Evolutionary conservation across 805 yeast genomes (phyloP).

Genomic region (Clavispora carvajalis): DNA sequence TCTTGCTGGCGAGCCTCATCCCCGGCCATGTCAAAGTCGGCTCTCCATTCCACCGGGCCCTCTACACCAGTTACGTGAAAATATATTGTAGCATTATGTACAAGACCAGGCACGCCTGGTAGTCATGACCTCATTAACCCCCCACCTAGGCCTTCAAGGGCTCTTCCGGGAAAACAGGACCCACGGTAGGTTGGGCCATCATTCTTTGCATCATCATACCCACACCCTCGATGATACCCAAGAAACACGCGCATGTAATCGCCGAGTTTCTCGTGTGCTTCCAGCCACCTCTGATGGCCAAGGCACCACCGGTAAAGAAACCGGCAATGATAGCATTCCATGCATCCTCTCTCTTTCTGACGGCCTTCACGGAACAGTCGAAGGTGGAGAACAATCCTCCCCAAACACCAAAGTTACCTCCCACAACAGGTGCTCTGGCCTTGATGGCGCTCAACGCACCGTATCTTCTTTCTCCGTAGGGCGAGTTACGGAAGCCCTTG

Average conservation of each 20-base stretch:
- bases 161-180: conserved; percentile 43
- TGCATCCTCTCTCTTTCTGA: conserved; percentile 97
- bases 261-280: conserved; percentile 94
- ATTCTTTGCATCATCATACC: conserved; percentile 93
- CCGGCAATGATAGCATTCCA: conserved; percentile 98
- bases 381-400: conserved; percentile 96
- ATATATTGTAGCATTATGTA: conserved; percentile 4
- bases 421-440: conserved; percentile 96
- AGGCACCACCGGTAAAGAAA: conserved; percentile 94
- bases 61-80: neutral
- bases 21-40: too few relatives aligned
- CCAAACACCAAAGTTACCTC: conserved; percentile 99
- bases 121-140: conserved; percentile 1
- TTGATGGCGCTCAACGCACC: conserved; percentile 90
- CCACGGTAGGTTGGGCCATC: conserved; percentile 64
- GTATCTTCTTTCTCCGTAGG: conserved; percentile 88
- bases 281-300: conserved; percentile 99
- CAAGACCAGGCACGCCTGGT: conserved; percentile 8
- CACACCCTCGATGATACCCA: conserved; percentile 97
- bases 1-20: too few relatives aligned
- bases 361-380: conserved; percentile 92
- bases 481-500: conserved; percentile 97
- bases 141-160: conserved; percentile 31
- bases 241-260: conserved; percentile 92
- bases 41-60: too few relatives aligned